A percentile compares a stretch with the other conserved stretches of the same genome.
phyloP scores from a whole-genome alignment of 176 grass and related monocot species.

The Carex cristatella region DNA sequence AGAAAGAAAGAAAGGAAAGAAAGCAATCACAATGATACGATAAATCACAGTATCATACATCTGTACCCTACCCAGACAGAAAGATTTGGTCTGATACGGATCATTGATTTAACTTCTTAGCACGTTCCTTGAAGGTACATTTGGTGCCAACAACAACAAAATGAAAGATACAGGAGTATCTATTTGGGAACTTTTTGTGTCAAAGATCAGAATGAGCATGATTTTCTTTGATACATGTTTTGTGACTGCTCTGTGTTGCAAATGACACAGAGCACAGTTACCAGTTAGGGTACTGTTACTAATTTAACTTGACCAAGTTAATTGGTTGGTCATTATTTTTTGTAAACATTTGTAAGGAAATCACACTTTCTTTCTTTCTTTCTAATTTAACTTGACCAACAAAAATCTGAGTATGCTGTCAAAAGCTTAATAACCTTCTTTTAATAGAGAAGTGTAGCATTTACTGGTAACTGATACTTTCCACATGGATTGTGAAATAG shows the following conservation, averaged over 20 bases:
- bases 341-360: neutral
- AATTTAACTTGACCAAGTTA: neutral
- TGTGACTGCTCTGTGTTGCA: neutral
- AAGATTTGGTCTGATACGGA: constrained; percentile 21
- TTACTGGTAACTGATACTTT: neutral
- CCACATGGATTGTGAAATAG: constrained; percentile 1
- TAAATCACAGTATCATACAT: neutral
- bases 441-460: neutral
- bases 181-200: neutral
- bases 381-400: neutral
- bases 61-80: neutral
- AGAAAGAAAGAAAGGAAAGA: neutral
- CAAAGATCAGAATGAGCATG: neutral
- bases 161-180: neutral
- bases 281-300: neutral
- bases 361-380: no score
- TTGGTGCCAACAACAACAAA: neutral
- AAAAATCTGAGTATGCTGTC: neutral
- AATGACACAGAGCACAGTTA: neutral
- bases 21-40: constrained; percentile 13
- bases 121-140: constrained; percentile 17
- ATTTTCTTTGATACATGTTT: neutral
- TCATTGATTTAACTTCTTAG: neutral
- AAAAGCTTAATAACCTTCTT: neutral
- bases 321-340: neutral